Conservation (phyloP, 768 basidiomycete genomes). For the Dioszegia crocea region DNA sequence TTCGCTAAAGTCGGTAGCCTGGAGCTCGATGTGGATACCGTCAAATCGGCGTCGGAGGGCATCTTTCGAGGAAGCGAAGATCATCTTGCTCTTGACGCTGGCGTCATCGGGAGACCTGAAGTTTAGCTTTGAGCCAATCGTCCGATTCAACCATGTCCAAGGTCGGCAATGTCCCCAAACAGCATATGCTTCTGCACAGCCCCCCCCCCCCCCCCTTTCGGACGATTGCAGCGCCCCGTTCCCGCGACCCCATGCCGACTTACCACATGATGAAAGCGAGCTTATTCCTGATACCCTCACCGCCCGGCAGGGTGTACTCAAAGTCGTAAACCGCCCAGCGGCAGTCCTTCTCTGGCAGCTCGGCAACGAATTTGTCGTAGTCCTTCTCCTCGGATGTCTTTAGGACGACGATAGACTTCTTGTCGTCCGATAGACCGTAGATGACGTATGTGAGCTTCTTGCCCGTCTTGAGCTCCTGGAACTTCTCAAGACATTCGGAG, state of each 20-base stretch:
- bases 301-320: slow-evolving; percentile 62
- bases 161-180: too few species aligned
- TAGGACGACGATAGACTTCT: slow-evolving; percentile 63
- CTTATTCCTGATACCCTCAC: slow-evolving; percentile 76
- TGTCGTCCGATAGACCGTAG: slow-evolving; percentile 60
- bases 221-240: too few species aligned
- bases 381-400: slow-evolving; percentile 57
- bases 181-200: too few species aligned
- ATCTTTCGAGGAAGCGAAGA: slow-evolving; percentile 82
- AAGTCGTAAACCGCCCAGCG: slow-evolving; percentile 93
- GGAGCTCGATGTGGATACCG: slow-evolving; percentile 72
- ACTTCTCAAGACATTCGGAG: slow-evolving; percentile 63
- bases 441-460: slow-evolving; percentile 80
- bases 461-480: slow-evolving; percentile 68
- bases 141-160: too few species aligned
- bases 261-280: slow-evolving; percentile 80
- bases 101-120: slow-evolving; percentile 79
- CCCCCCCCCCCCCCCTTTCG: too few species aligned
- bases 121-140: too few species aligned
- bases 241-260: too few species aligned
- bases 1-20: slow-evolving; percentile 75
- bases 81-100: slow-evolving; percentile 87
- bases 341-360: slow-evolving; percentile 70
- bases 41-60: slow-evolving; percentile 67
- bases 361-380: slow-evolving; percentile 70